Conservation (phyloP, 2,329 filamentous ascomycete species). For the Xylariaceae sp. region DNA sequence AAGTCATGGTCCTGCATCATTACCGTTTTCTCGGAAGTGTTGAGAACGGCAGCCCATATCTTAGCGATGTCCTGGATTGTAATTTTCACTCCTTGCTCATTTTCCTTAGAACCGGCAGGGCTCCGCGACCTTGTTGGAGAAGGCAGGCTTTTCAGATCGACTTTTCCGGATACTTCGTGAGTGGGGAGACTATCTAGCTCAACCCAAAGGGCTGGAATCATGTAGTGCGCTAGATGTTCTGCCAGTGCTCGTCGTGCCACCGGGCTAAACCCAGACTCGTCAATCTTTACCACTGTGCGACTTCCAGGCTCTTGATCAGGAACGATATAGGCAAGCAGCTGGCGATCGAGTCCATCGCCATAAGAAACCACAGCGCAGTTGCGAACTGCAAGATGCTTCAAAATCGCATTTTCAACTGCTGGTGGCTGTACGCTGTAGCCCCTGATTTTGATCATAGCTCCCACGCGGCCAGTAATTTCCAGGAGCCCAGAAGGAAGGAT, state of each 20-base stretch:
- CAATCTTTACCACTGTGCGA: conserved; percentile 65
- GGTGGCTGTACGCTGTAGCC: conserved; percentile 78
- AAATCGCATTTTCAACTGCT: conserved; percentile 74
- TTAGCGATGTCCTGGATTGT: conserved; percentile 68
- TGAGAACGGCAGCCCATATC: conserved; percentile 72
- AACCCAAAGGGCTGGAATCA: conserved; percentile 81
- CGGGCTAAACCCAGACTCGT: conserved; percentile 72
- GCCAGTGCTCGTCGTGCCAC: conserved; percentile 66
- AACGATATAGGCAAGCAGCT: conserved; percentile 77
- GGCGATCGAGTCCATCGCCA: conserved; percentile 74
- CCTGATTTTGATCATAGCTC: conserved; percentile 79
- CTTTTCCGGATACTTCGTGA: conserved; percentile 78
- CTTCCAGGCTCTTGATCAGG: conserved; percentile 60
- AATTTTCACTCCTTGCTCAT: conserved; percentile 58
- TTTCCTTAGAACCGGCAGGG: conserved; percentile 42
- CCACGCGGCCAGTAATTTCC: conserved; percentile 76
- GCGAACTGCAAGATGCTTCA: conserved; percentile 69
- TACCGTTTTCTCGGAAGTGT: conserved; percentile 63
- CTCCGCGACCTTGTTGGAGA: conserved; percentile 59
- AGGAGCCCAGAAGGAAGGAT: conserved; percentile 68
- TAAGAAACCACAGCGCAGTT: conserved; percentile 74
- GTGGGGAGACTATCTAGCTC: conserved; percentile 72
- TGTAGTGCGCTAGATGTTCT: conserved; percentile 74
- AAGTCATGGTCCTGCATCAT: conserved; percentile 71
- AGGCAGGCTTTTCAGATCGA: conserved; percentile 72